Base-by-base conservation (phyloP, 1,284 basidiomycete genomes). In the Sporisorium scitamineum region DNA sequence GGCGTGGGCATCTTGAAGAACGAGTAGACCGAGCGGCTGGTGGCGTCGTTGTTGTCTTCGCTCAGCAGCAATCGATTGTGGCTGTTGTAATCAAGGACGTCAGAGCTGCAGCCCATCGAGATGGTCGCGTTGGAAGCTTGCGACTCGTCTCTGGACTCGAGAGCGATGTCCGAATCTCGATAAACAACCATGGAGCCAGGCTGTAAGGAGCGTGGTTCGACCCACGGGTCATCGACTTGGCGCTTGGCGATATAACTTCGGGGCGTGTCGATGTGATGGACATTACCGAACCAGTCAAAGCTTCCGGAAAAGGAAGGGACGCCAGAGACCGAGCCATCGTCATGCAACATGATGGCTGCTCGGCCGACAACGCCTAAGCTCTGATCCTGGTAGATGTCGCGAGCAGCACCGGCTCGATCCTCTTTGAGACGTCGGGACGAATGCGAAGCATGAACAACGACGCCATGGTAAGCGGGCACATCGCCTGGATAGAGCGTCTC, bases 381-480 rank as follows among this genome's bases (percentile, higher is more conserved):
- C 2, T 32, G 47, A 18, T 71, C 70, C 26, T 65, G 53, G 48
- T 70, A 76, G 27, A 77, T 65, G 45, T 78, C 66, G 42, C 80
- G 70, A 34, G 50, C 59, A 29, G 80, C 53, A 9, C 80, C 80
- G 22, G 64, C 73, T 24, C 61, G 58, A 16, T 82, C 81, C 44
- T 81, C 76, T 18, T 67, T 67, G n/a, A 79, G 26, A 32, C 81
- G 63, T 22, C 70, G 65, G 13, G 42, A 16, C 2, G 76, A 72
- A 31, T 76, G 66, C 13, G 50, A 54, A 27, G 75, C 42, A 48
- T 79, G 80, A 1, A 82, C 68, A 24, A 82, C 81, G 29, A 81
- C 78, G 26, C 81, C 81, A 26, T 80, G 81, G 42, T 79, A 82
- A 24, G 81, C 81, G n/a, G 73, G 56, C 4, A 81, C 70, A n/a